Evolutionary conservation across 2,329 filamentous ascomycete species (phyloP).

Genomic region (Aureobasidium sp.): DNA sequence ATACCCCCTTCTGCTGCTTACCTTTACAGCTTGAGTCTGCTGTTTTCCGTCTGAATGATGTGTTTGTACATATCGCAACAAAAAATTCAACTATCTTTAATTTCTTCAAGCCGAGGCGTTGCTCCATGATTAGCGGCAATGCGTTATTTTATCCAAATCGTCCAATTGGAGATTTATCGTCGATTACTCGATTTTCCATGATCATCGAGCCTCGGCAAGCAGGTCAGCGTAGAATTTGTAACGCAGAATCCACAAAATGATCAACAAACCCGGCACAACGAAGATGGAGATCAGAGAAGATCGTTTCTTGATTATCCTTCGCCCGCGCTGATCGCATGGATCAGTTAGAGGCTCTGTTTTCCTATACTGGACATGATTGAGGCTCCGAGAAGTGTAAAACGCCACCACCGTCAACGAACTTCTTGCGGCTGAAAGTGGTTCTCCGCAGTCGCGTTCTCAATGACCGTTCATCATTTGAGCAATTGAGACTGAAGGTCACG

Average conservation of each 20-base stretch:
- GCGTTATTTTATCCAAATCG: too few species aligned
- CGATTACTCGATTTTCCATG: background rate
- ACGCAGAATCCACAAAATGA: background rate
- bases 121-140: too few species aligned
- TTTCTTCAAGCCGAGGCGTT: background rate
- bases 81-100: background rate
- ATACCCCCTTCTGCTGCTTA: constrained; percentile 4
- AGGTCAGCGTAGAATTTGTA: too few species aligned
- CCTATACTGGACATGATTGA: background rate
- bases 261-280: background rate
- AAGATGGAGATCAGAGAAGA: background rate
- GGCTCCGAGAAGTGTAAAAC: background rate
- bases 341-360: background rate
- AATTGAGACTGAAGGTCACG: background rate
- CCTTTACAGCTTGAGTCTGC: background rate
- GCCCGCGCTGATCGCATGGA: background rate
- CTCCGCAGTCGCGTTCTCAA: background rate
- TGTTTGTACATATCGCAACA: background rate
- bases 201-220: background rate
- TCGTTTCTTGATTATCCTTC: background rate
- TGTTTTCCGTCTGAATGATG: background rate
- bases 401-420: constrained; percentile 9
- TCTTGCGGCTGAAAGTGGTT: background rate
- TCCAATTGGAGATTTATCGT: background rate
- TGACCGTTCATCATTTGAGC: background rate